Base-by-base conservation (phyloP, 768 basidiomycete species). In the Hypholoma sublateritium region DNA sequence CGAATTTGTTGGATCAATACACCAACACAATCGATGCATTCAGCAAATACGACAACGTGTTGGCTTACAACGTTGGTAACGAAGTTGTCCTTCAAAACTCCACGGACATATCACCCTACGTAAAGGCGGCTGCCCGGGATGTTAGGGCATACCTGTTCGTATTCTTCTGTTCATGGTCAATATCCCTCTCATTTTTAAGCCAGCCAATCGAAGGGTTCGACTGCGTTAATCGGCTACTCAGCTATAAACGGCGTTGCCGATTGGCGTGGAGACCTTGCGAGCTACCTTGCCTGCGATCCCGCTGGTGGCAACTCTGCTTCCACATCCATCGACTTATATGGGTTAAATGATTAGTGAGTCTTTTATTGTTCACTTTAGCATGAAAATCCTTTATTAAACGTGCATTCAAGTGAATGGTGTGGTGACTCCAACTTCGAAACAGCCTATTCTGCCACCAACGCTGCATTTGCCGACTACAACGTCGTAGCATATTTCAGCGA, bases 51-150 rank as follows among this genome's bases (percentile, higher is more conserved):
- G 85, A 91, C 77, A 97, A 97, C 62, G 83, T 97, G 14, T 75
- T 96, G 55, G 94, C 87, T 11, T 95, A 80, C 74, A 96, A 95
- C 66, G 80, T 97, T 57, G 95, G 93, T 19, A 97, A 97, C 65
- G 95, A 96, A 73, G 89, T 86, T 32, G 79, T 80, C 22, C 67
- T 77, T 9, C 45, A 74, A 17, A 79, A 80, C 41, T 72, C 74
- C 51, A 91, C 91, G 14, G 75, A 74, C 28, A 83, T 87, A 9
- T 84, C 87, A 14, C 81, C 93, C 5, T 97, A 83, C 69, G 82
- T 97, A 67, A 95, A 95, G 70, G 93, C 93, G 37, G 95, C 95
- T 21, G 92, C 93, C 24, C 86, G 95, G 37, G 95, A 97, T 68
- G 75, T 84, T 61, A 94, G 86, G 68, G 83, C 93, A 6, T 96